Evolutionary conservation across 495 filamentous ascomycete species (phyloP), one percentile per base, ranked within the genome.

Genomic region (Parathielavia hyrcaniae): DNA sequence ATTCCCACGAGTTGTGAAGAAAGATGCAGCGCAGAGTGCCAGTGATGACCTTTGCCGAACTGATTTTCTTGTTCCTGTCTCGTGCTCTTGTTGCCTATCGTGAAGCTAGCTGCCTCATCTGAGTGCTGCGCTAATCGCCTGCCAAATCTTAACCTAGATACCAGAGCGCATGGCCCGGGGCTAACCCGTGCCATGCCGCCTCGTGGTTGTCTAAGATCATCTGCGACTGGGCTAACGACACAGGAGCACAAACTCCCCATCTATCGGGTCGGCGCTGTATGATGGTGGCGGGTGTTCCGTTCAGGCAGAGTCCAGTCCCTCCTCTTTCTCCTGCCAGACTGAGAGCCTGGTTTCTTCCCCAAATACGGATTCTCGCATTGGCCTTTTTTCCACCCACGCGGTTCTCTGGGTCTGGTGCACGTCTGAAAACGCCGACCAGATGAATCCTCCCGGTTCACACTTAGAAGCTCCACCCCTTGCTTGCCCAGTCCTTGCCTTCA

Each of bases 11-110:
- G 55, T n/a, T 60, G 64, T 63, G 62, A 65, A 69, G 55, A 59
- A 64, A 56, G 61, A 60, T 65, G 68, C 67, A 69, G 68, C 61
- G 64, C 61, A 63, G 61, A 59, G 57, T 61, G 60, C 69, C 61
- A 67, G 63, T 53, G 61, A 61, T 62, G 58, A 62, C 49, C 61
- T 63, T 63, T 67, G 68, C 61, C 66, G 64, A 67, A 66, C 55
- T 69, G 39, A 60, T 60, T 66, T 60, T 71, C 62, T 76, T 73
- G 69, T 73, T 72, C 66, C 70, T 76, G 69, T 73, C 73, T 78
- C 73, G 70, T 72, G 72, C 74, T 72, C 76, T 78, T 80, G 77
- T 78, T 80, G 77, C 45, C 79, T 82, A 82, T 79, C 78, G 78
- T 77, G 69, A 79, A 79, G 79, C 79, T 82, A 82, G 76, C 67